phyloP scores from a whole-genome alignment of 2,329 filamentous ascomycete genomes.

The Alternaria viburni region DNA sequence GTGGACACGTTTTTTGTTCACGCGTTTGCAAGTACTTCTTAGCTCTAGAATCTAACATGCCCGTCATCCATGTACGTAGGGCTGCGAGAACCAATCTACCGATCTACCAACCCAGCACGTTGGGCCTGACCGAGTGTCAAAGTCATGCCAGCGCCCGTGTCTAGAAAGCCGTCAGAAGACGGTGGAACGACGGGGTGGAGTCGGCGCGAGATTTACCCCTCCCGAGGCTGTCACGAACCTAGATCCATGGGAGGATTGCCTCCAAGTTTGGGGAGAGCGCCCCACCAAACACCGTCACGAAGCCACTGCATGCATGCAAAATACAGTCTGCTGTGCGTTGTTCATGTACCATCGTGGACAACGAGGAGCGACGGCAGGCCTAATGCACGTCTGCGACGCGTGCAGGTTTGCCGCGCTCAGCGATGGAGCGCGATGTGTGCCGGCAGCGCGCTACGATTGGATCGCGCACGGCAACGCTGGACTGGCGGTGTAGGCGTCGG shows the following conservation, averaged over 20 bases:
- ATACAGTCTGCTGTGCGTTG: slow-evolving; percentile 32
- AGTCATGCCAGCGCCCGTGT: neutral
- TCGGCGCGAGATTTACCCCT: slow-evolving; percentile 6
- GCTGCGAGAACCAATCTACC: neutral
- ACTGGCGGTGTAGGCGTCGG: slow-evolving; percentile 36
- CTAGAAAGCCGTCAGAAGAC: slow-evolving; percentile 5
- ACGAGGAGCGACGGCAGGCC: slow-evolving; percentile 20
- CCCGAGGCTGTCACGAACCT: slow-evolving; percentile 11
- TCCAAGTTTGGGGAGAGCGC: slow-evolving; percentile 6
- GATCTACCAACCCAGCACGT: neutral
- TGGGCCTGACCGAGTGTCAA: slow-evolving; percentile 4
- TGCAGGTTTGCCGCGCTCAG: slow-evolving; percentile 27
- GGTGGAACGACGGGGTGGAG: slow-evolving; percentile 4
- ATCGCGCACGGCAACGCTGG: slow-evolving; percentile 14
- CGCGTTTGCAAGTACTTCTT: slow-evolving; percentile 6
- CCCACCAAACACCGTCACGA: slow-evolving; percentile 16
- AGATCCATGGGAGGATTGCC: slow-evolving; percentile 5
- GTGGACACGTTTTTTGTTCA: slow-evolving; percentile 17
- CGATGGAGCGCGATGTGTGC: slow-evolving; percentile 16
- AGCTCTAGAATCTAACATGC: slow-evolving; percentile 6
- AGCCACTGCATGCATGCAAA: slow-evolving; percentile 16
- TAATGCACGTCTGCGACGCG: slow-evolving; percentile 24
- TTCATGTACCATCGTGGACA: slow-evolving; percentile 21
- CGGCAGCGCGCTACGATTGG: slow-evolving; percentile 11
- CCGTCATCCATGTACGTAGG: slow-evolving; percentile 4